phyloP scores from a whole-genome alignment of 176 grass and related monocot genomes.

The Poa pratensis region DNA sequence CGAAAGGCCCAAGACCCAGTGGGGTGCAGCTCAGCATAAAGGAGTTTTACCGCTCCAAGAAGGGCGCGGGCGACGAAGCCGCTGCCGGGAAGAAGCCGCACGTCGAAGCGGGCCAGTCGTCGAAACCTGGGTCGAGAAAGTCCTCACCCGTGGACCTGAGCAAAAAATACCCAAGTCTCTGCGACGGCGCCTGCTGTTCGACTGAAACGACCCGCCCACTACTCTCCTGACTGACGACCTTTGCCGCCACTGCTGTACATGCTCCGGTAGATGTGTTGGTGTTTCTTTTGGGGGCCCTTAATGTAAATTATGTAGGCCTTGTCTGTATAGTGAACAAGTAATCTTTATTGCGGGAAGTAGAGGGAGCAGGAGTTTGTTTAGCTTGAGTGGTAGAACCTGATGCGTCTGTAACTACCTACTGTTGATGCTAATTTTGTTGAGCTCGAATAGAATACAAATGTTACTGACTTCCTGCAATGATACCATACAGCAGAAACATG shows the following conservation, averaged over 20 bases:
- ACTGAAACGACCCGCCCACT: conserved; percentile 28
- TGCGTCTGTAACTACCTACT: neutral
- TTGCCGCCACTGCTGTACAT: conserved; percentile 46
- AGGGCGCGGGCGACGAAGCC: conserved; percentile 34
- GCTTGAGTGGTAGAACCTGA: neutral
- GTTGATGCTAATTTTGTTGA: neutral
- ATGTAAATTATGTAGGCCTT: neutral
- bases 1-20: conserved; percentile 47
- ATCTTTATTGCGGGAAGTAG: neutral
- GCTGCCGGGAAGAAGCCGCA: conserved; percentile 42
- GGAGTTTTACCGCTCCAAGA: conserved; percentile 72
- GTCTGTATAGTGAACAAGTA: conserved; percentile 54
- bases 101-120: conserved; percentile 19
- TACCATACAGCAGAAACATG: no score
- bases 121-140: conserved; percentile 47
- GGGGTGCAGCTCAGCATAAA: conserved; percentile 80
- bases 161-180: conserved; percentile 59
- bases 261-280: conserved; percentile 16
- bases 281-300: conserved; percentile 2
- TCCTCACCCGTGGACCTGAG: conserved; percentile 47
- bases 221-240: neutral
- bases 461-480: no score
- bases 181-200: conserved; percentile 69
- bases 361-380: neutral
- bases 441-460: neutral